Base-by-base conservation (phyloP, 2,329 filamentous ascomycete genomes). In the Venturia effusa region DNA sequence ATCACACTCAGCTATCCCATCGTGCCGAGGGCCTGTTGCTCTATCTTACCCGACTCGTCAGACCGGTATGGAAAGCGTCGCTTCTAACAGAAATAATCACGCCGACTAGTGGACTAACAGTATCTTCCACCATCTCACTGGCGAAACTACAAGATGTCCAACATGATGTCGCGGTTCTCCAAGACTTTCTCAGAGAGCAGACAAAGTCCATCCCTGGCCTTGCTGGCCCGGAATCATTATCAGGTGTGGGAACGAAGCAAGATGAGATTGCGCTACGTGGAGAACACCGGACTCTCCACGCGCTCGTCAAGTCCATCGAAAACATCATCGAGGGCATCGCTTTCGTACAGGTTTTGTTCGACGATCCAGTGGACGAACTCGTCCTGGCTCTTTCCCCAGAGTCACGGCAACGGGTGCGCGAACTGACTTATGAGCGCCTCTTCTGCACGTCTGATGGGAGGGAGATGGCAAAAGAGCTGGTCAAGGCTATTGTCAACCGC, bases 401-500 rank as follows among this genome's bases (percentile, higher is more conserved):
- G 0, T 83, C 87, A 0, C 87, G 88, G 66, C 81, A 87, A 67
- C 83, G 86, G 65, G 85, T 96, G 62, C 83, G 84, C 65, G 83
- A 87, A 41, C 81, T 99, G 62, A 97, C 91, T 0, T 99, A 90
- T 71, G 91, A 97, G 73, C 84, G 85, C 57, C 84, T 99, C 0
- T 97, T 99, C 74, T 89, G 90, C 4, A 86, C 88, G 51, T 76
- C 82, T 6, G 82, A 86, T 22, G 94, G 94, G 39, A 91, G 91
- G 69, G 91, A 96, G 13, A 83, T 97, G 30, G 95, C 93, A 2
- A 97, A 96, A 75, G 84, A 96, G 64, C 81, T 99, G 1, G 94
- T 99, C 64, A 99, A 97, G 74, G 92, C 93, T 0, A 97, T 99
- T 71, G 94, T 99, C 63, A 97, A 97, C 74, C 87, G 92, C 70